Evolutionary conservation across 2,329 filamentous ascomycete genomes (phyloP).

Genomic region (Fulvia fulva): DNA sequence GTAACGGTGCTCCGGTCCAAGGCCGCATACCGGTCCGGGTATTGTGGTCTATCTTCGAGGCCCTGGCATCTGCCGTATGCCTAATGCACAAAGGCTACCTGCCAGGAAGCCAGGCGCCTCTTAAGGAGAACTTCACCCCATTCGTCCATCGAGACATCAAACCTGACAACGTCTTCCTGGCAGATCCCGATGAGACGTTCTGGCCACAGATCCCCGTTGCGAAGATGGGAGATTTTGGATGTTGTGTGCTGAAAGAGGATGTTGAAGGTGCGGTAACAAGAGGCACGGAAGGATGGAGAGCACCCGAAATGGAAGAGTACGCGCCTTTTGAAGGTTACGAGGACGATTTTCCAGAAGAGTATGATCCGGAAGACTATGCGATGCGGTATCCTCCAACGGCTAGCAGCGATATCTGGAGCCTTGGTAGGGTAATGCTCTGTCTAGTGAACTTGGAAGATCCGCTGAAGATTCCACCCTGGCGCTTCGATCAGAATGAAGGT

Average conservation of each 20-base stretch:
- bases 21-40: constrained; percentile 3
- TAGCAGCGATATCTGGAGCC: constrained; percentile 3
- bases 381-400: background rate
- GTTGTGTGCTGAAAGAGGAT: background rate
- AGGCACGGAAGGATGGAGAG: constrained; percentile 4
- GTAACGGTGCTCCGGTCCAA: background rate
- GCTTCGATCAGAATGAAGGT: background rate
- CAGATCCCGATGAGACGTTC: background rate
- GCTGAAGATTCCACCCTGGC: background rate
- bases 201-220: constrained; percentile 2
- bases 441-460: constrained; percentile 6
- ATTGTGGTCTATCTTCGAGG: constrained; percentile 9
- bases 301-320: constrained; percentile 1
- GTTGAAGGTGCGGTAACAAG: background rate
- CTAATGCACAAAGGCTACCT: constrained; percentile 5
- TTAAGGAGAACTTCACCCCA: background rate
- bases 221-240: constrained; percentile 11
- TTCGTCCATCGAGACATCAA: constrained; percentile 5
- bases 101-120: background rate
- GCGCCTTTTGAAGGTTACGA: background rate
- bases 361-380: background rate
- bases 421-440: constrained; percentile 3
- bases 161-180: constrained; percentile 3
- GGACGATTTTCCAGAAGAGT: background rate
- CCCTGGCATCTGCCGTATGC: constrained; percentile 1